These are phyloP conservation scores for Didymella glomerata DNA, from an alignment of 2,329 filamentous ascomycete species.

Conservation along the genomic window DNA sequence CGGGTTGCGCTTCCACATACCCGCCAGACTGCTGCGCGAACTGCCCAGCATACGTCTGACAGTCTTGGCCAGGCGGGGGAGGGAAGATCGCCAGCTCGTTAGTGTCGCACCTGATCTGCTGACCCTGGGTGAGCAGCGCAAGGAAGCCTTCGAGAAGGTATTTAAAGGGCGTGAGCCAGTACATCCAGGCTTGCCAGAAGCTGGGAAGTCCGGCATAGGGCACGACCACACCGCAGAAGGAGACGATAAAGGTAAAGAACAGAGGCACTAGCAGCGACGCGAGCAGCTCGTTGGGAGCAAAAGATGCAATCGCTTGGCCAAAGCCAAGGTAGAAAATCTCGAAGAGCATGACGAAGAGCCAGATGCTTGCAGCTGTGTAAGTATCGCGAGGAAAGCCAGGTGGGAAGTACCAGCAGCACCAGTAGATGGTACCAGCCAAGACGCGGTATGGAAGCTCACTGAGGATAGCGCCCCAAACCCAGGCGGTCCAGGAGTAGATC, in stretches of 20 bases:
- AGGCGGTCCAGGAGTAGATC: conserved; percentile 80
- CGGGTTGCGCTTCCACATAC: conserved; percentile 65
- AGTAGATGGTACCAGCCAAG: conserved; percentile 71
- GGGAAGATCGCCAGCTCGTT: conserved; percentile 68
- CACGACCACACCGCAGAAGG: conserved; percentile 79
- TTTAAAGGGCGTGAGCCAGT: conserved; percentile 69
- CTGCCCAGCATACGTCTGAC: conserved; percentile 64
- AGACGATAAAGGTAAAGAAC: conserved; percentile 73
- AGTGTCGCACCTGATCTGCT: conserved; percentile 64
- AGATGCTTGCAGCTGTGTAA: conserved; percentile 68
- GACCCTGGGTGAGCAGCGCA: conserved; percentile 62
- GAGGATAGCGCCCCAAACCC: conserved; percentile 70
- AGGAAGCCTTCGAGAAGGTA: conserved; percentile 72
- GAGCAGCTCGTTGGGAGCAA: conserved; percentile 71
- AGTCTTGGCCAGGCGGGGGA: conserved; percentile 67
- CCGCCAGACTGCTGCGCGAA: conserved; percentile 66
- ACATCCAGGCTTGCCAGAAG: conserved; percentile 68
- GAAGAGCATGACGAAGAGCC: conserved; percentile 71
- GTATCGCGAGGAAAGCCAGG: conserved; percentile 63
- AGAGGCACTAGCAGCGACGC: conserved; percentile 72
- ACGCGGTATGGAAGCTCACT: conserved; percentile 76
- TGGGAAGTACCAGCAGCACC: conserved; percentile 61
- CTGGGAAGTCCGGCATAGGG: conserved; percentile 68
- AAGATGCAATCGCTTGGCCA: conserved; percentile 72
- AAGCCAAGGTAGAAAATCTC: conserved; percentile 72